phyloP scores from a whole-genome alignment of 352 stramenopile genomes.

The Phytophthora fragariaefolia region DNA sequence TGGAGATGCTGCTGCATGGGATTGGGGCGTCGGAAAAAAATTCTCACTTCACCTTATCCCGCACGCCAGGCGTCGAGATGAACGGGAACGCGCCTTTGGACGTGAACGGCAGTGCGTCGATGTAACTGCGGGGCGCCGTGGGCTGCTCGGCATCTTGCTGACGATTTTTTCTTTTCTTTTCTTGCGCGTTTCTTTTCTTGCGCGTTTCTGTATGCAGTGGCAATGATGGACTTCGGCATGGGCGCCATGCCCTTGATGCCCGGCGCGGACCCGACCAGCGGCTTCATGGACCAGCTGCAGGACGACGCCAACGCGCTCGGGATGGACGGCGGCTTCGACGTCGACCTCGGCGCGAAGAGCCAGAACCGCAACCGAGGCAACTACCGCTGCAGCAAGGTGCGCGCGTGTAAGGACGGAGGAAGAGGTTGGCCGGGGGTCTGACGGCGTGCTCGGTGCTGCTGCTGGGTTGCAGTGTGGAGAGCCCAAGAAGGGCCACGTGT shows the following conservation, averaged over 20 bases:
- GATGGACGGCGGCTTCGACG: slow-evolving; percentile 43
- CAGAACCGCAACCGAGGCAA: slow-evolving; percentile 87
- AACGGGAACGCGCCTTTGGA: slow-evolving; percentile 46
- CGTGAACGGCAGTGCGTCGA: slow-evolving; percentile 38
- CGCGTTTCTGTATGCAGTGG: too few relatives aligned
- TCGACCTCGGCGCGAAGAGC: slow-evolving; percentile 59
- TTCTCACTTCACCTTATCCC: slow-evolving; percentile 26
- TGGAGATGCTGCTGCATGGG: too few relatives aligned
- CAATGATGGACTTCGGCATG: slow-evolving; percentile 68
- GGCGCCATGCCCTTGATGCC: slow-evolving; percentile 51
- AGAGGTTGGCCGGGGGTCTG: neutral
- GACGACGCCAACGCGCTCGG: slow-evolving; percentile 40
- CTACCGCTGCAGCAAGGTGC: slow-evolving; percentile 87
- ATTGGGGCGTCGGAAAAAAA: neutral
- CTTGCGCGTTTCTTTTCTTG: too few relatives aligned
- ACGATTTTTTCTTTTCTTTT: slow-evolving; percentile 7
- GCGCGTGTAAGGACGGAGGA: neutral
- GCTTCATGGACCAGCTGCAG: slow-evolving; percentile 68
- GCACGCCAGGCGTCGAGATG: slow-evolving; percentile 22
- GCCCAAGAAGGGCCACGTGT: slow-evolving; percentile 89
- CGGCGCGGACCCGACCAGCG: slow-evolving; percentile 27
- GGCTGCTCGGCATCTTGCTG: too few relatives aligned
- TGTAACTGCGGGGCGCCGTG: too few relatives aligned
- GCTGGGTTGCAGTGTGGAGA: slow-evolving; percentile 66
- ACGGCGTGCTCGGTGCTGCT: neutral